Evolutionary conservation across 2,329 filamentous ascomycete species (phyloP).

Genomic region (Lachnellula willkommii): DNA sequence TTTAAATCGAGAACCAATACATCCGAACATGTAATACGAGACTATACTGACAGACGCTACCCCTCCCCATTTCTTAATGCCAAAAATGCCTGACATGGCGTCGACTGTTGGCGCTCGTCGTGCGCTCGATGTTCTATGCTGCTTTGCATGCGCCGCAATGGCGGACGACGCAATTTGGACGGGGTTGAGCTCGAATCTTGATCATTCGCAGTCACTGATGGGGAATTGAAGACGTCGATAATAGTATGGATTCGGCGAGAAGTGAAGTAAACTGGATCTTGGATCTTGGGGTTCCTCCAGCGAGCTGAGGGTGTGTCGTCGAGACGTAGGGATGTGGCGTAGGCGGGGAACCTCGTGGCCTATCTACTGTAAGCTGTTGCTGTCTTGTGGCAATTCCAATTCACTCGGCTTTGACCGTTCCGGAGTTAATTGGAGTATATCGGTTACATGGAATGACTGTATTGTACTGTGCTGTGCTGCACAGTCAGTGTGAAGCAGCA

Average conservation of each 20-base stretch:
- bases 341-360: not conserved
- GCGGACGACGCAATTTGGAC: not conserved
- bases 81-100: conserved; percentile 53
- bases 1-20: not conserved
- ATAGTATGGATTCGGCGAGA: not conserved
- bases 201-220: not conserved
- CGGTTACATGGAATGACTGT: too few relatives aligned
- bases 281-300: not conserved
- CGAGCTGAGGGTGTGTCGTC: not conserved
- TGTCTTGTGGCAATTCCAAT: too few relatives aligned
- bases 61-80: conserved; percentile 47
- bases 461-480: too few relatives aligned
- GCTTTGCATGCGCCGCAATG: not conserved
- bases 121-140: not conserved
- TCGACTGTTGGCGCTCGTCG: not conserved
- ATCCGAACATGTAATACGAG: not conserved
- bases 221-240: not conserved
- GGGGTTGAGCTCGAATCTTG: not conserved
- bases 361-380: too few relatives aligned
- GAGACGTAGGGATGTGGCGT: not conserved
- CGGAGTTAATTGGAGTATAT: too few relatives aligned
- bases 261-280: not conserved
- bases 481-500: too few relatives aligned
- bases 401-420: too few relatives aligned
- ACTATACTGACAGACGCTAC: conserved; percentile 46